Percentiles rank a stretch among this genome's conserved stretches.
Conservation (phyloP, 331 rosid species). For the Saraca asoca region DNA sequence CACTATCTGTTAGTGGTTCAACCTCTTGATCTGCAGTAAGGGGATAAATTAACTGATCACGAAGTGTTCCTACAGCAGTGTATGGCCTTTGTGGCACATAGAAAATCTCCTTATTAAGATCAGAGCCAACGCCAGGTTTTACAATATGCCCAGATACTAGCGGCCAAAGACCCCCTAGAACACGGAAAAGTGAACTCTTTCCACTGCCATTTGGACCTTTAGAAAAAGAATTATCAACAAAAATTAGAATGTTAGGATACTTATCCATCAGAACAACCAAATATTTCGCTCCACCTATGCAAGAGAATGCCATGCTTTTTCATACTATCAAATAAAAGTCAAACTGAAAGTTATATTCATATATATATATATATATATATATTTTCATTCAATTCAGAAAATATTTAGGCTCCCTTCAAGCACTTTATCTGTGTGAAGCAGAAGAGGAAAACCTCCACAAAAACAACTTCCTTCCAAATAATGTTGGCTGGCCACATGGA, state of each 20-base stretch:
- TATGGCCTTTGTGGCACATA: slow-evolving; percentile 99
- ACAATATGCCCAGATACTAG: slow-evolving; percentile 87
- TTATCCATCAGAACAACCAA: slow-evolving; percentile 19
- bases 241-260: slow-evolving; percentile 24
- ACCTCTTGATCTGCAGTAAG: slow-evolving; percentile 73
- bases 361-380: slow-evolving; percentile 4
- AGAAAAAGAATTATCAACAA: slow-evolving; percentile 36
- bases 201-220: slow-evolving; percentile 99
- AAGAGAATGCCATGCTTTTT: slow-evolving; percentile 3
- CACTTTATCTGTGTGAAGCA: background rate
- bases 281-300: slow-evolving; percentile 10
- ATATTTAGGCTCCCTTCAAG: too few relatives aligned
- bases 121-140: slow-evolving; percentile 96
- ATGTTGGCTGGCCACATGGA: background rate
- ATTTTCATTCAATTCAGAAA: slow-evolving; percentile 12
- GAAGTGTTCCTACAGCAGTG: slow-evolving; percentile 98
- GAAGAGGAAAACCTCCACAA: background rate
- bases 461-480: background rate
- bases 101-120: slow-evolving; percentile 97
- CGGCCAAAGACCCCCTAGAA: slow-evolving; percentile 99
- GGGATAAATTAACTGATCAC: slow-evolving; percentile 98
- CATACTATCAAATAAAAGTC: slow-evolving; percentile 7
- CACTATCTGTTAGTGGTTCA: slow-evolving; percentile 72
- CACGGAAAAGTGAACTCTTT: slow-evolving; percentile 98
- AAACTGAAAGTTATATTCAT: slow-evolving; percentile 1